Evolutionary conservation across 208 protist species (phyloP), one percentile per base, ranked within the genome.

Genomic region (Sergeia podlipaevii): DNA sequence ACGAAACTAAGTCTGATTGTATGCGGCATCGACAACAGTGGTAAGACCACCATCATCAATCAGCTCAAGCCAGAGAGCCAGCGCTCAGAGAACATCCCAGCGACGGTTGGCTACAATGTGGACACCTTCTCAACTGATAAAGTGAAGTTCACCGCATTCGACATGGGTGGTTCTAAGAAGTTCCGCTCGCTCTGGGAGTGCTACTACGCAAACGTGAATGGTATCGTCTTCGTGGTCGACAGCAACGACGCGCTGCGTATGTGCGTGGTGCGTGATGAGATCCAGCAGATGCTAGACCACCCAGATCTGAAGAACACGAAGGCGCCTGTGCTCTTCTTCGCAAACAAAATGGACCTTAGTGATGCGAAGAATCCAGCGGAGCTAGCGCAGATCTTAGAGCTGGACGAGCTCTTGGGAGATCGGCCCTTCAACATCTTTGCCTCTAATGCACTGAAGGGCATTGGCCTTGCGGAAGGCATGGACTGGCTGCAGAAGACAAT

Each of bases 101-200:
- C 97, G 10, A 99, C 98, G n/a, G 96, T 99, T 24, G 94, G 97
- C 26, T 96, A 93, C 77, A 93, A 71, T 34, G 83, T 92, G 1
- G 84, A 95, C 32, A 79, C 62, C n/a, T 82, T 99, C 34, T 76
- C 91, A 33, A 98, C 95, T 54, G 98, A 97, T 43, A 96, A 96
- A 24, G 67, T 61, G 15, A 89, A 80, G 37, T 99, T 99, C 62
- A 98, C 93, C n/a, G 95, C 98, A 15, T 99, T 98, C 80, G 97
- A 99, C 80, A 98, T 99, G 69, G 86, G 88, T 37, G 98, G 98
- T n/a, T 95, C 98, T 43, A 97, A 99, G 77, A 98, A 97, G 67
- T 98, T 99, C 48, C 74, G 96, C 8, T 72, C 79, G 3, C 70
- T 99, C 41, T 99, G 97, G 97, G 82, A 96, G 47, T 95, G 96